Percentiles rank a stretch among this genome's conserved stretches.
phyloP scores from a whole-genome alignment of 768 basidiomycete genomes.

The Serpula lacrymans region DNA sequence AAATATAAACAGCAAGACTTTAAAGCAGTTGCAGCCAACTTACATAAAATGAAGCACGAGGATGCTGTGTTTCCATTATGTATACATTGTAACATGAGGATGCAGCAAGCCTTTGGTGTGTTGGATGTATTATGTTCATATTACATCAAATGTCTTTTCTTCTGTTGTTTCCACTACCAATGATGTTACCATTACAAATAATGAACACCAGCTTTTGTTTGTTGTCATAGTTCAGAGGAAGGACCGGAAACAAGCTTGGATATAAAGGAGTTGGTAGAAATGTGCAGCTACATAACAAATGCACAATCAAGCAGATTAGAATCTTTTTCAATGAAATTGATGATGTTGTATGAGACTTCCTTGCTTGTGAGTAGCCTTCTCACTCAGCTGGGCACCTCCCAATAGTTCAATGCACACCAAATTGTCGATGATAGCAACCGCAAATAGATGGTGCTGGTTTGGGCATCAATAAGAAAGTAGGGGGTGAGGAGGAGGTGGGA shows the following conservation, averaged over 20 bases:
- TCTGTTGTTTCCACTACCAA: conserved; percentile 88
- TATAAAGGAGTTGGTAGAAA: conserved; percentile 63
- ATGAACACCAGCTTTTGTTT: conserved; percentile 87
- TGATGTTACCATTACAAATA: conserved; percentile 90
- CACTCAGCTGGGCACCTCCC: conserved; percentile 58
- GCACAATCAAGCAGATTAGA: conserved; percentile 70
- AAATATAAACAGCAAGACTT: too few species aligned
- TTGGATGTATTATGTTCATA: too few species aligned
- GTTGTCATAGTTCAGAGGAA: conserved; percentile 82
- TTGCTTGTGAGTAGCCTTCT: conserved; percentile 61
- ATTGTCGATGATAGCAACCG: conserved; percentile 71
- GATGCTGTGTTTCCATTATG: too few species aligned
- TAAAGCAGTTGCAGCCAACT: too few species aligned
- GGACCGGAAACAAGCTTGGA: conserved; percentile 77
- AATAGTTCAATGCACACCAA: conserved; percentile 75
- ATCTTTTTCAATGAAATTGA: conserved; percentile 61
- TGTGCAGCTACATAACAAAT: conserved; percentile 66
- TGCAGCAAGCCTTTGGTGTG: too few species aligned
- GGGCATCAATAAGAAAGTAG: conserved; percentile 68
- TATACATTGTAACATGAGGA: too few species aligned
- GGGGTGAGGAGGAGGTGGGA: conserved; percentile 76
- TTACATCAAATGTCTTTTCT: too few species aligned
- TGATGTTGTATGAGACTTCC: conserved; percentile 68
- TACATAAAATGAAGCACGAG: too few species aligned
- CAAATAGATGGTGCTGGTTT: conserved; percentile 53